Conservation (phyloP, 371 early-diverging fungal species). For the Mucor piriformis region DNA sequence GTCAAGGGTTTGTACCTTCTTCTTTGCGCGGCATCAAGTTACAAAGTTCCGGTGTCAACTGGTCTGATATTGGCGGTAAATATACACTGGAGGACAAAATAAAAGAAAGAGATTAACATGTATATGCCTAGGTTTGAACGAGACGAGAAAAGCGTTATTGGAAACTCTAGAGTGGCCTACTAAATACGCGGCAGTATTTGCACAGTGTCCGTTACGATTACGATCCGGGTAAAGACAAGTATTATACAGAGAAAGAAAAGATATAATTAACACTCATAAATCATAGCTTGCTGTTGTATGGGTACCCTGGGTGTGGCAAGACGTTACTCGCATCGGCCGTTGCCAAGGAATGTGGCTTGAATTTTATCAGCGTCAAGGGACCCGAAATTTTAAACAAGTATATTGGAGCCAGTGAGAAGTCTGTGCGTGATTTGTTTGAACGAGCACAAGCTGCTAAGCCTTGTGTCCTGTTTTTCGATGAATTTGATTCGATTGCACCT, state of each 20-base stretch:
- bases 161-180: slow-evolving; percentile 97
- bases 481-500: slow-evolving; percentile 96
- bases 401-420: slow-evolving; percentile 92
- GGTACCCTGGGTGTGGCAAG: slow-evolving; percentile 94
- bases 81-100: background rate
- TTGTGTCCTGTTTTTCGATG: slow-evolving; percentile 95
- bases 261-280: background rate
- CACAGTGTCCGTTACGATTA: slow-evolving; percentile 82
- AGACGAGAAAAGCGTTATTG: slow-evolving; percentile 77
- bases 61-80: slow-evolving; percentile 88
- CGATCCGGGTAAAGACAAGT: slow-evolving; percentile 76
- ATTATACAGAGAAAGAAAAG: background rate
- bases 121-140: slow-evolving; percentile 70
- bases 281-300: slow-evolving; percentile 85
- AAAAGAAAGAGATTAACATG: background rate
- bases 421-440: slow-evolving; percentile 91
- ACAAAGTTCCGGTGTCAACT: slow-evolving; percentile 76
- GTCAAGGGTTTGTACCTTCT: slow-evolving; percentile 80
- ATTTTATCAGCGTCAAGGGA: slow-evolving; percentile 96
- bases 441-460: slow-evolving; percentile 91
- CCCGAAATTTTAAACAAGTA: slow-evolving; percentile 97
- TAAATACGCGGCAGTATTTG: slow-evolving; percentile 88
- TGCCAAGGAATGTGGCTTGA: slow-evolving; percentile 88
- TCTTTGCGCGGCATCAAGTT: slow-evolving; percentile 83
- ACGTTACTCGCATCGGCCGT: slow-evolving; percentile 95